Base-by-base conservation (phyloP, 352 stramenopile species). In the Blastocystis sp. region DNA sequence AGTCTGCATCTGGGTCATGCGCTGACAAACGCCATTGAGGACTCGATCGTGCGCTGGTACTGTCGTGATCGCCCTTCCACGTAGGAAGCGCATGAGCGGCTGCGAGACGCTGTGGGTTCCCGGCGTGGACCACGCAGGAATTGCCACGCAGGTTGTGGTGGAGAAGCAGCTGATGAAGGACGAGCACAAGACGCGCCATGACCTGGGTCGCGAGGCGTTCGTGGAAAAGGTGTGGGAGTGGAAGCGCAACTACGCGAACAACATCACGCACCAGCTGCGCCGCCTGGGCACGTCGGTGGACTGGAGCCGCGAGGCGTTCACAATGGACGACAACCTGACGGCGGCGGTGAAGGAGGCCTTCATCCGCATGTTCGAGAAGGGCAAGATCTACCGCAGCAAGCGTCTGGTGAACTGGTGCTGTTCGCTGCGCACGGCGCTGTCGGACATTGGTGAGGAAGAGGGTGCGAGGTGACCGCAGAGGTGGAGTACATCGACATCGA, bases 381-480 rank as follows among this genome's bases (percentile, higher is more conserved):
- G 97, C 59, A 89, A 99, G 27, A 90, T 99, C 34, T 99, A 98
- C 87, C 88, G 96, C 14, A 61, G 92, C 40, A 93, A 93, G 16
- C 90, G 96, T 65, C 93, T 99, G 88, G 96, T 98, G 63, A 99
- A 99, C 90, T 99, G 96, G 97, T 97, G 93, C 88, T 98, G 94
- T 89, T 94, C 93, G 46, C 89, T 99, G 6, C 96, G 98, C 87
- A 97, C 92, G 1, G 93, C 93, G 32, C 95, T 97, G 85, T 95
- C 92, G 0, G 93, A 97, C 87, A 96, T 91, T 76, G 88, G 90
- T 87, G 75, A 90, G 88, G 8, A 90, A 32, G 38, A 11, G 44
- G 53, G 21, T 4, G 11, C 1, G 75, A 54, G 32, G 49, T 24
- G 57, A 89, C 92, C 89, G 97, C 97, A 88, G 95, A 98, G 91